Evolutionary conservation across 768 basidiomycete genomes (phyloP).

Genomic region (Roridomyces roridus): DNA sequence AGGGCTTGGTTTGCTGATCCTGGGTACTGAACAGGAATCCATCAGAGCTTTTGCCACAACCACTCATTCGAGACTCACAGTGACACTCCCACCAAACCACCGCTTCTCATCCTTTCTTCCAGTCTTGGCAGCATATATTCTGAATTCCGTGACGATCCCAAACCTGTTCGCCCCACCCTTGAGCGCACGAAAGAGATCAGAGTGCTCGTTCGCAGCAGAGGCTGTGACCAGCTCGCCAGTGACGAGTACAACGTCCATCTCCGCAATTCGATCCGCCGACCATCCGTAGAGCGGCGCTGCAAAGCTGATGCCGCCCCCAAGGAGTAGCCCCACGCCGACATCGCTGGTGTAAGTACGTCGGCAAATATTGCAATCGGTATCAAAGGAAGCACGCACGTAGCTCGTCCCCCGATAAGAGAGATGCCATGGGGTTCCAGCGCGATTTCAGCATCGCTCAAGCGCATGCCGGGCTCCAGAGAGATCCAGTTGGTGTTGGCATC

Average conservation of each 20-base stretch:
- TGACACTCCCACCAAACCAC: conserved; percentile 45
- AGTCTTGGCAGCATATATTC: conserved; percentile 43
- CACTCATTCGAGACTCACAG: conserved; percentile 31
- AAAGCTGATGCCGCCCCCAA: conserved; percentile 45
- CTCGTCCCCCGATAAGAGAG: conserved; percentile 40
- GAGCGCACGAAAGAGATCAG: conserved; percentile 49
- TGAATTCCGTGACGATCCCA: conserved; percentile 51
- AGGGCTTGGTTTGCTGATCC: too few relatives aligned
- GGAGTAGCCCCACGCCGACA: conserved; percentile 51
- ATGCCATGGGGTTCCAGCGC: conserved; percentile 42
- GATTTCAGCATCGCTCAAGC: conserved; percentile 43
- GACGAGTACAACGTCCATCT: conserved; percentile 49
- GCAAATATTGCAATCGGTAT: too few relatives aligned
- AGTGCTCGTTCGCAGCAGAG: conserved; percentile 42
- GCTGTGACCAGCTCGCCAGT: conserved; percentile 46
- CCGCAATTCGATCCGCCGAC: conserved; percentile 42
- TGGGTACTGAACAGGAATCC: too few relatives aligned
- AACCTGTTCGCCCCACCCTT: conserved; percentile 52
- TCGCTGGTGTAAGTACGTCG: too few relatives aligned
- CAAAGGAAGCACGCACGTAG: not conserved
- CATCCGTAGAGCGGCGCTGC: conserved; percentile 44
- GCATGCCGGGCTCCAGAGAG: conserved; percentile 45
- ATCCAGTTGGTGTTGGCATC: conserved; percentile 40
- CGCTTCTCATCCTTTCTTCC: conserved; percentile 42
- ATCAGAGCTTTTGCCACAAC: too few relatives aligned